These are phyloP conservation scores for Phalaenopsis aphrodite DNA, from an alignment of 106 monocot species.

Conservation along the genomic window DNA sequence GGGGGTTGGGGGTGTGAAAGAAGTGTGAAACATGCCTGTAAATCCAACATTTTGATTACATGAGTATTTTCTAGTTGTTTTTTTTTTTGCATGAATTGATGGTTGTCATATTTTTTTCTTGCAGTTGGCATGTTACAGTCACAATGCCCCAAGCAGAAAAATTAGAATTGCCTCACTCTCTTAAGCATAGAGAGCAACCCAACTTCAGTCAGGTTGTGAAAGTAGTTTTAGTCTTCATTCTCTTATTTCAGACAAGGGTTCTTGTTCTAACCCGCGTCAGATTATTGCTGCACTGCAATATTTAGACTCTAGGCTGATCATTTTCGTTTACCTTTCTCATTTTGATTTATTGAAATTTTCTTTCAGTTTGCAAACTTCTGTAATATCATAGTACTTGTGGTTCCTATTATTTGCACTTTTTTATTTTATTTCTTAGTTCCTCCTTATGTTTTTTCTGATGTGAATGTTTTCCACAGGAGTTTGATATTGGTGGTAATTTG, in stretches of 20 bases:
- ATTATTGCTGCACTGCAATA: neutral
- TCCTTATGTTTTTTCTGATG: neutral
- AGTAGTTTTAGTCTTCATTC: neutral
- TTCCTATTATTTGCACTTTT: neutral
- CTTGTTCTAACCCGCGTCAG: neutral
- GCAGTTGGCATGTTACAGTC: slow-evolving; percentile 53
- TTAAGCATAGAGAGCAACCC: slow-evolving; percentile 24
- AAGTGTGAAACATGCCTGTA: neutral
- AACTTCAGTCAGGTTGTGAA: slow-evolving; percentile 27
- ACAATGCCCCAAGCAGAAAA: slow-evolving; percentile 35
- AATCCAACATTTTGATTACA: neutral
- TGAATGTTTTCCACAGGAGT: slow-evolving; percentile 25
- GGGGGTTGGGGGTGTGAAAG: neutral
- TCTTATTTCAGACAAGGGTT: neutral
- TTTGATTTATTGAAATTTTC: neutral
- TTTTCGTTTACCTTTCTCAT: neutral
- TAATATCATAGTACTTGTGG: no score
- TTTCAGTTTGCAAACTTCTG: neutral
- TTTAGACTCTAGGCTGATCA: neutral
- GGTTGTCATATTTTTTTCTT: slow-evolving; percentile 3
- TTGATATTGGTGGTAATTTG: slow-evolving; percentile 21
- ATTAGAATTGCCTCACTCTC: slow-evolving; percentile 42
- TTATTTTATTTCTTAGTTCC: neutral
- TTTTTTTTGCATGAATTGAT: neutral
- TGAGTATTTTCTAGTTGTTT: neutral